Evolutionary conservation across 2,329 filamentous ascomycete species (phyloP).

Genomic region (Scedosporium boydii): DNA sequence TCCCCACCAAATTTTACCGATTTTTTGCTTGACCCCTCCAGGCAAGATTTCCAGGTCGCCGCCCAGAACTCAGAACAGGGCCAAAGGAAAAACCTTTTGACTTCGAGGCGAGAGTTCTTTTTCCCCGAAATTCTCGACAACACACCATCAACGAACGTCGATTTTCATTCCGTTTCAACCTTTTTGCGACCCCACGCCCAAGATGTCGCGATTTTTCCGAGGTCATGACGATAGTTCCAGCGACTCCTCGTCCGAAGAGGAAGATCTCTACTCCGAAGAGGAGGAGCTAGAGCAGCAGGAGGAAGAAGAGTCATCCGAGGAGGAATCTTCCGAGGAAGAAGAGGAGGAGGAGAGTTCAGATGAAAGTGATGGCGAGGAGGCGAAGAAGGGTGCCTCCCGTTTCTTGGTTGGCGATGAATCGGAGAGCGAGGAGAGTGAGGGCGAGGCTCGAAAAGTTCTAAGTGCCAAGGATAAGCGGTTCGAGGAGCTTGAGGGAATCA

Average conservation of each 20-base stretch:
- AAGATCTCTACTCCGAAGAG: slow-evolving; percentile 80
- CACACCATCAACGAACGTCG: background rate
- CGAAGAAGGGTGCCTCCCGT: slow-evolving; percentile 58
- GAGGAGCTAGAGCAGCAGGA: slow-evolving; percentile 49
- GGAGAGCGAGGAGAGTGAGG: slow-evolving; percentile 78
- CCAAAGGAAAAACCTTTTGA: background rate
- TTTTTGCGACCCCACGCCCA: background rate
- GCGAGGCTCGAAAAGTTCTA: slow-evolving; percentile 81
- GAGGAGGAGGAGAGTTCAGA: slow-evolving; percentile 39
- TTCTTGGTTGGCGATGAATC: slow-evolving; percentile 68
- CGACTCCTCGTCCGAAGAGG: slow-evolving; percentile 93
- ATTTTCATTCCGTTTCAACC: background rate
- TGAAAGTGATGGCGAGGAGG: slow-evolving; percentile 40
- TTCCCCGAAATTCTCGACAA: background rate
- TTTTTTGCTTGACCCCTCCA: slow-evolving; percentile 7
- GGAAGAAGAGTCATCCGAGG: slow-evolving; percentile 37
- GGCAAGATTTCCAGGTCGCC: background rate
- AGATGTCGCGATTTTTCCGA: slow-evolving; percentile 87
- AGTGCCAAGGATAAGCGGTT: slow-evolving; percentile 96
- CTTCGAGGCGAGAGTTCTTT: background rate
- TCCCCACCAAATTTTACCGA: slow-evolving; percentile 8
- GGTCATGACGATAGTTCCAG: slow-evolving; percentile 86
- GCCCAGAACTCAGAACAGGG: background rate
- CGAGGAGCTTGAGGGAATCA: slow-evolving; percentile 84
- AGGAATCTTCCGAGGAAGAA: slow-evolving; percentile 42